Base-by-base conservation (phyloP, 768 basidiomycete species). In the Leucogyrophana mollusca region DNA sequence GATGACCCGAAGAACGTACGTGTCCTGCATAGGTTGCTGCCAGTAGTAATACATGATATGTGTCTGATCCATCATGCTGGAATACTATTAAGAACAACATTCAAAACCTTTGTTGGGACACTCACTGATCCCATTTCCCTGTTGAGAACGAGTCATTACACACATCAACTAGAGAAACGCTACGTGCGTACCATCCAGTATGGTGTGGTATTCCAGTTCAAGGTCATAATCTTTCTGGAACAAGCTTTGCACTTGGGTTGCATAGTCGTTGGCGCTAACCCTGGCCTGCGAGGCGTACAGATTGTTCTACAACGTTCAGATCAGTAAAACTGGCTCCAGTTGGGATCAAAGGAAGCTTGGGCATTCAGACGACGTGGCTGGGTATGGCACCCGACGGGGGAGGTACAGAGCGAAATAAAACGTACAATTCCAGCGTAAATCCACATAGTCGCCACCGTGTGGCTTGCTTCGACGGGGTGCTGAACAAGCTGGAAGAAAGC, bases 401-500 rank as follows among this genome's bases (percentile, higher is more conserved):
- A 30, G 27, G 6, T 13, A 30, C 6, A 30, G 13, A 30, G 27
- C 27, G 13, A 13, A 13, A 30, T 7, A 30, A 13, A 30, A 30
- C 13, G 27, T 13, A 30, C 74, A 76, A 80, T 87, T 10, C 85
- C 84, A 34, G 81, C 82, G 18, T 70, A 65, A 22, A 87, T 71
- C 55, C 81, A 70, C 72, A 87, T 73, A 45, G 74, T 72, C 14
- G 72, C 77, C 18, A 85, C 59, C 40, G 80, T 85, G 36, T 71
- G 66, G 51, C 78, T 80, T 1, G 83, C 83, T 40, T 77, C 60
- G 16, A 83, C 73, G 3, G 83, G 78, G 54, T 85, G 82, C 23
- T 83, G 81, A 1, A 90, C 76, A n/a, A 83, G 72, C 59, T 90
- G 74, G 76, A 80, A 87, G 69, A 80, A 89, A 0, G 85, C 77